Percentiles rank a stretch among this genome's conserved stretches.
These are phyloP conservation scores for Byssoonygena ceratinophila DNA, from an alignment of 2,329 filamentous ascomycete species.

Conservation along the genomic window DNA sequence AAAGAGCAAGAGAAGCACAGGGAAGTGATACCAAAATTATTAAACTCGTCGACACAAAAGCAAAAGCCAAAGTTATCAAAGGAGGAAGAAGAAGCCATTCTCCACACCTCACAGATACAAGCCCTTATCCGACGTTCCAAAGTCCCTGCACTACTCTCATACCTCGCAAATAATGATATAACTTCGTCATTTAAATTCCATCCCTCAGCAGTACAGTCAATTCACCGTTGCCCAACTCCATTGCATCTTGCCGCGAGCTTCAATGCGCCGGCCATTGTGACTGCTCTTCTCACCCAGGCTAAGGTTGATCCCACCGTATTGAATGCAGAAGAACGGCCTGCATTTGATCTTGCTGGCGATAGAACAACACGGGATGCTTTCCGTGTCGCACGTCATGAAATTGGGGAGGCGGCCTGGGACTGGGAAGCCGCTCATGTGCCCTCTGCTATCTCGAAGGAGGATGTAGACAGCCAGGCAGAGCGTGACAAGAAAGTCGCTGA, in stretches of 20 bases:
- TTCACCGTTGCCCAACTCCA: conserved; percentile 70
- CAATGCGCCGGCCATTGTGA: conserved; percentile 66
- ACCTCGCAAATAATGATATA: conserved; percentile 66
- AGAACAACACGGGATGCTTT: conserved; percentile 81
- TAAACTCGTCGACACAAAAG: conserved; percentile 28
- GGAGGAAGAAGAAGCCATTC: conserved; percentile 67
- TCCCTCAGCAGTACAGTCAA: conserved; percentile 53
- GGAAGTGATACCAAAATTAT: conserved; percentile 31
- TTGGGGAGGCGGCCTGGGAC: conserved; percentile 65
- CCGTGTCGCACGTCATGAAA: conserved; percentile 69
- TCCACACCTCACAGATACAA: conserved; percentile 84
- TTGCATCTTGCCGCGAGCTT: conserved; percentile 77
- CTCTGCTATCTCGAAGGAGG: conserved; percentile 55
- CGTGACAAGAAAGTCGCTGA: conserved; percentile 60
- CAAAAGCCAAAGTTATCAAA: conserved; percentile 56
- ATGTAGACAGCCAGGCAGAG: conserved; percentile 59
- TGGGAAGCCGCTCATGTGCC: conserved; percentile 73
- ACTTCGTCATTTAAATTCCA: conserved; percentile 63
- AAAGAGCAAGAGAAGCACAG: conserved; percentile 40
- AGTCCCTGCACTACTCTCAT: conserved; percentile 73
- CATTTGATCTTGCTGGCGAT: conserved; percentile 82
- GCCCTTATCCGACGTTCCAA: conserved; percentile 82
- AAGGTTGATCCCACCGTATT: conserved; percentile 60
- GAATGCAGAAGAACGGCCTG: conserved; percentile 67
- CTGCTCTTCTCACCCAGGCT: conserved; percentile 63